Conservation (phyloP, 306 rosid species). For the Vachellia pachyceras region DNA sequence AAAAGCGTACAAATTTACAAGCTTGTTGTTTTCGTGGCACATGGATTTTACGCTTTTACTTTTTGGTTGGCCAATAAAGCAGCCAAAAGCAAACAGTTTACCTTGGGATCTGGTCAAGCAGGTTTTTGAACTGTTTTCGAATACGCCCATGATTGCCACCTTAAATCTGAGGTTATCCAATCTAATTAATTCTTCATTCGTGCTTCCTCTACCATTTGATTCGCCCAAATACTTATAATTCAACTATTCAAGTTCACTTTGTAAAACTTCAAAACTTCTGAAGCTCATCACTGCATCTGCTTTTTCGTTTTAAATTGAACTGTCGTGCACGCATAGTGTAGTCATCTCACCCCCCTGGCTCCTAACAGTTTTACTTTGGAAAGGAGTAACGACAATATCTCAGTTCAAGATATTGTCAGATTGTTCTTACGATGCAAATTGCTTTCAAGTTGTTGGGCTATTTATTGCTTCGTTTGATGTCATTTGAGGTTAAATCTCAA, state of each 20-base stretch:
- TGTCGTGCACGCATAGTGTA: background rate
- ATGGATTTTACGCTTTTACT: conserved; percentile 42
- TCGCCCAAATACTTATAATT: background rate
- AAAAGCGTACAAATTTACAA: conserved; percentile 34
- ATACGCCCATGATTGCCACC: conserved; percentile 32
- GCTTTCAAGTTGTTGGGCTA: background rate
- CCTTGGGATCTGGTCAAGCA: conserved; percentile 52
- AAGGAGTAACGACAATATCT: background rate
- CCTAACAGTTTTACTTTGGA: background rate
- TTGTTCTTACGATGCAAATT: background rate
- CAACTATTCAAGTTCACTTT: background rate
- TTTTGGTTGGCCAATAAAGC: conserved; percentile 38
- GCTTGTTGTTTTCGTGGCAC: conserved; percentile 42
- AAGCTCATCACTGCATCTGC: background rate
- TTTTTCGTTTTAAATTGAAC: conserved; percentile 1
- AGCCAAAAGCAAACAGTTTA: conserved; percentile 34
- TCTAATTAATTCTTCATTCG: background rate
- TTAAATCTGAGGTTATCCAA: background rate
- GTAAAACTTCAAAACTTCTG: background rate
- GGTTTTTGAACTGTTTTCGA: no score
- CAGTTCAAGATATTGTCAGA: background rate
- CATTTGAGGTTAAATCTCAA: background rate
- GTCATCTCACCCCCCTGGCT: background rate
- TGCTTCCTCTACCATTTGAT: background rate
- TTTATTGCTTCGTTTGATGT: background rate